phyloP scores from a whole-genome alignment of 1,284 basidiomycete species.

The Mycena sp. region DNA sequence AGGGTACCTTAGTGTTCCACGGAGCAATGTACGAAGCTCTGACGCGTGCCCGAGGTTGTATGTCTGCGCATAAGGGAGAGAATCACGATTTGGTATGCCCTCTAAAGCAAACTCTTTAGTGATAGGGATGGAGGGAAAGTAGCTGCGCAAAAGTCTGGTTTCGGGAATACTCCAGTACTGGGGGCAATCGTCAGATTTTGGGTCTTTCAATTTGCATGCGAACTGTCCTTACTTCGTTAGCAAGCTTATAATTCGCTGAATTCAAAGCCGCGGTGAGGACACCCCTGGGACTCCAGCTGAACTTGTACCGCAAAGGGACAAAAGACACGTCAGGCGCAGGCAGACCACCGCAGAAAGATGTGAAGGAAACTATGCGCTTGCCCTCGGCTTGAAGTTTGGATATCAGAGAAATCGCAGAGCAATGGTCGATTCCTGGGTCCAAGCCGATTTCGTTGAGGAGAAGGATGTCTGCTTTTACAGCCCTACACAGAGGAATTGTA shows the following conservation, averaged over 20 bases:
- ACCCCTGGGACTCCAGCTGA: constrained; percentile 94
- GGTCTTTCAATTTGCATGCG: constrained; percentile 8
- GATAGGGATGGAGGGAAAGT: constrained; percentile 75
- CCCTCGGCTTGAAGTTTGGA: constrained; percentile 64
- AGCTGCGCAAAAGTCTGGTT: constrained; percentile 61
- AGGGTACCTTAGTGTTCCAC: constrained; percentile 84
- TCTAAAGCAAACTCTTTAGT: constrained; percentile 80
- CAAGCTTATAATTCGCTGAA: constrained; percentile 75
- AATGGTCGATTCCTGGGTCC: constrained; percentile 97
- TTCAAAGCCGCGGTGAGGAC: constrained; percentile 89
- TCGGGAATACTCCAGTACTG: constrained; percentile 65
- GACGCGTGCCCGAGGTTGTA: constrained; percentile 71
- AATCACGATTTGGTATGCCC: constrained; percentile 91
- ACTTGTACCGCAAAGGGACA: constrained; percentile 89
- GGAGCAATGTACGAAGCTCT: constrained; percentile 73
- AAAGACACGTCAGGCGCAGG: constrained; percentile 78
- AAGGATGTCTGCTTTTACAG: constrained; percentile 73
- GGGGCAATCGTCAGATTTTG: constrained; percentile 7
- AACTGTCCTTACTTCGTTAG: constrained; percentile 56
- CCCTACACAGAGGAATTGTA: constrained; percentile 53
- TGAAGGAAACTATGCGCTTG: constrained; percentile 80
- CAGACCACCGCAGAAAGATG: constrained; percentile 94
- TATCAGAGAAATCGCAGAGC: constrained; percentile 86
- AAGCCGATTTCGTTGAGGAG: constrained; percentile 94
- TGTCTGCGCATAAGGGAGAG: constrained; percentile 77